Conservation (phyloP, 805 yeast species). For the Cyberlindnera mycetangii region DNA sequence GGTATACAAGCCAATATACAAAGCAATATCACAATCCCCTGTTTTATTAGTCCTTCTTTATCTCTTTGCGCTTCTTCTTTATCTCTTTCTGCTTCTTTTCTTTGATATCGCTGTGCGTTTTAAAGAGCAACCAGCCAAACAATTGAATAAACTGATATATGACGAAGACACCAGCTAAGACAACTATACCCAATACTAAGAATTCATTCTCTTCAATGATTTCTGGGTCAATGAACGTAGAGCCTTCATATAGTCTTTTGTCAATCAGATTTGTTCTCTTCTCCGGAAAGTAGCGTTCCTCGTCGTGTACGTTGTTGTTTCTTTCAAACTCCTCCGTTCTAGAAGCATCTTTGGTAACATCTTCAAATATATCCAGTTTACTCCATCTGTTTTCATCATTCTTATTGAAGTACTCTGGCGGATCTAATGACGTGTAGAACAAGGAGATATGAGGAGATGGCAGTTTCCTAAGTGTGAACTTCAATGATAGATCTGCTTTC, state of each 20-base stretch:
- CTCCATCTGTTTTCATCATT: conserved; percentile 32
- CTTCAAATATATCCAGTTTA: conserved; percentile 48
- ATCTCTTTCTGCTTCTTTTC: neutral
- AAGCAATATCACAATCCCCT: no score
- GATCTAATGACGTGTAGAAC: conserved; percentile 46
- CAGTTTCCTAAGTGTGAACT: conserved; percentile 56
- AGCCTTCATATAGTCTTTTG: conserved; percentile 25
- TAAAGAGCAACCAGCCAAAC: neutral
- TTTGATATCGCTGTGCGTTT: no score
- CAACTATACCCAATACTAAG: conserved; percentile 38
- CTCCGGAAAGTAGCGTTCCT: conserved; percentile 30
- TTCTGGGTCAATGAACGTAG: conserved; percentile 42
- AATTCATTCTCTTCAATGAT: conserved; percentile 50
- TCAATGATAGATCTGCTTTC: conserved; percentile 36
- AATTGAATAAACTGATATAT: conserved; percentile 3
- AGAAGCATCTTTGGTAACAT: conserved; percentile 48
- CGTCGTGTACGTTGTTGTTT: conserved; percentile 35
- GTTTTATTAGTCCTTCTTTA: neutral
- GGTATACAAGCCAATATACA: no score
- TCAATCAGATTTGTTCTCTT: conserved; percentile 34
- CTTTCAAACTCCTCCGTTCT: conserved; percentile 54
- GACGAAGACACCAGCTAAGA: conserved; percentile 11
- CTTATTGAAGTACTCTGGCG: conserved; percentile 19
- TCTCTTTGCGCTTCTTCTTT: neutral
- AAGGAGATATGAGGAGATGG: conserved; percentile 75